These are phyloP conservation scores for Diaporthe sp. DNA, from an alignment of 2,329 filamentous ascomycete genomes.

Conservation along the genomic window DNA sequence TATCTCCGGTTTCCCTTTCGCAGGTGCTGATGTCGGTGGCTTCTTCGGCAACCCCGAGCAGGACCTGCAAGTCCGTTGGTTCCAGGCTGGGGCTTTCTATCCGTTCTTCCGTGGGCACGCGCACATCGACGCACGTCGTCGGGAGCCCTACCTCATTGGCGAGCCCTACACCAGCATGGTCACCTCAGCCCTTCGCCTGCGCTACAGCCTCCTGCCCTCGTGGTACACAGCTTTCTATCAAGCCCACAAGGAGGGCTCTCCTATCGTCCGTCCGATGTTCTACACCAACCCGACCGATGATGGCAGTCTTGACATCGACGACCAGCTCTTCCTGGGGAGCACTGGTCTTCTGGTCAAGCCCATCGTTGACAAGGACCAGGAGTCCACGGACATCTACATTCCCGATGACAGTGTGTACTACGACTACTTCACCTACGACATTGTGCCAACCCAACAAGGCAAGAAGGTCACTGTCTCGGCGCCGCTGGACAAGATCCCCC, in stretches of 20 bases:
- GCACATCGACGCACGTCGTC: slow-evolving; percentile 94
- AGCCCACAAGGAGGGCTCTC: slow-evolving; percentile 84
- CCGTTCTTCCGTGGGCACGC: slow-evolving; percentile 98
- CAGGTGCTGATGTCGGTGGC: slow-evolving; percentile 94
- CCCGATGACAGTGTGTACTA: slow-evolving; percentile 93
- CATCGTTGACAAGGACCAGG: slow-evolving; percentile 82
- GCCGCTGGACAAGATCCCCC: slow-evolving; percentile 86
- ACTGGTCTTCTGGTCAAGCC: slow-evolving; percentile 95
- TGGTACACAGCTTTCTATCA: slow-evolving; percentile 99
- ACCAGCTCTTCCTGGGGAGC: slow-evolving; percentile 91
- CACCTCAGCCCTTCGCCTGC: slow-evolving; percentile 86
- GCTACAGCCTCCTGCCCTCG: slow-evolving; percentile 89
- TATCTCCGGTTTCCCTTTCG: slow-evolving; percentile 93
- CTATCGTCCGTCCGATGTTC: slow-evolving; percentile 92
- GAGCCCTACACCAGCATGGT: slow-evolving; percentile 90
- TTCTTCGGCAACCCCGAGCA: slow-evolving; percentile 98
- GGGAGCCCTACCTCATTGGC: slow-evolving; percentile 90
- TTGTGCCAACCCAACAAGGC: slow-evolving; percentile 77
- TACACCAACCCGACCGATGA: slow-evolving; percentile 92
- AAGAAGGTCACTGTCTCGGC: slow-evolving; percentile 79
- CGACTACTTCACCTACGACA: slow-evolving; percentile 91
- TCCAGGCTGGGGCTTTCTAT: slow-evolving; percentile 96
- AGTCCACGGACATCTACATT: slow-evolving; percentile 84
- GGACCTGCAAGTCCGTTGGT: slow-evolving; percentile 94
- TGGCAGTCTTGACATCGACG: slow-evolving; percentile 87